A percentile compares a stretch with the other conserved stretches of the same genome.
phyloP scores from a whole-genome alignment of 257 asterid genomes.

The Pogostemon cablin region DNA sequence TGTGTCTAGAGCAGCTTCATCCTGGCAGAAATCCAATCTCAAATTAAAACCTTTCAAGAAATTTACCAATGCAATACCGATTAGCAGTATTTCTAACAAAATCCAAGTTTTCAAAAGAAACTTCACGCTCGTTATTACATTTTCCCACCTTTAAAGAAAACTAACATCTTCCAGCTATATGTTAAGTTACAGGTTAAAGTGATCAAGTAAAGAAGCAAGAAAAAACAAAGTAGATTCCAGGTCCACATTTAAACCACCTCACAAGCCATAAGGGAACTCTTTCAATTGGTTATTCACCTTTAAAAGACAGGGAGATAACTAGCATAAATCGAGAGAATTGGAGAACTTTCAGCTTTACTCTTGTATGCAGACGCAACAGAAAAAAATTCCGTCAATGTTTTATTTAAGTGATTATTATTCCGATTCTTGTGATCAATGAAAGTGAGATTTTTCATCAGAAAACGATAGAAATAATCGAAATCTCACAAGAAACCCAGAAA shows the following conservation, averaged over 20 bases:
- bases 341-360: neutral
- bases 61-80: neutral
- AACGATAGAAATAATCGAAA: neutral
- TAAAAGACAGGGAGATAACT: neutral
- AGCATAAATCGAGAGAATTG: neutral
- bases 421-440: neutral
- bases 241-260: neutral
- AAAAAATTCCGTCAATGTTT: neutral
- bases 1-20: constrained; percentile 26
- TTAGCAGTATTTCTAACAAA: neutral
- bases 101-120: neutral
- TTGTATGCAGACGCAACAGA: neutral
- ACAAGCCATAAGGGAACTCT: neutral
- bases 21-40: constrained; percentile 34
- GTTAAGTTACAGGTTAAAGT: neutral
- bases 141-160: constrained; percentile 1
- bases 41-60: constrained; percentile 1
- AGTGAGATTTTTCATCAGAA: neutral
- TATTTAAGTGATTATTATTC: neutral
- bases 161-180: neutral
- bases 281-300: neutral
- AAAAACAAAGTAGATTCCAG: neutral
- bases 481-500: constrained; percentile 18
- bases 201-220: neutral
- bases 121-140: neutral